These are phyloP conservation scores for Aurinia saxatilis DNA, from an alignment of 345 rosid genomes.

Conservation along the genomic window DNA sequence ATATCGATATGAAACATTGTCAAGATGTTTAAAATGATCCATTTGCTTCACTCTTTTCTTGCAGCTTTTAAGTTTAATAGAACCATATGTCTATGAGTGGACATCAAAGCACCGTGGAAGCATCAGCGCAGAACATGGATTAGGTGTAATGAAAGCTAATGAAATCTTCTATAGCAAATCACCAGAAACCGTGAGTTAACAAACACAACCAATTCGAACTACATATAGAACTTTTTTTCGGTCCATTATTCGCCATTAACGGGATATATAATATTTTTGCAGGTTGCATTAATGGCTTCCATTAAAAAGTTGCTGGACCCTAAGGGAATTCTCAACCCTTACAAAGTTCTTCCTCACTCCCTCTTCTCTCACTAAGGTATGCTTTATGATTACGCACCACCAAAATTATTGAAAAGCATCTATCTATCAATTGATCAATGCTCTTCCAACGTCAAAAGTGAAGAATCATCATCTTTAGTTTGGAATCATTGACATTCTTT, in stretches of 20 bases:
- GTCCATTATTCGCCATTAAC: not conserved
- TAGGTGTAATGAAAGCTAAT: constrained; percentile 93
- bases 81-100: constrained; percentile 93
- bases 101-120: constrained; percentile 85
- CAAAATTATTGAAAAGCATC: constrained; percentile 27
- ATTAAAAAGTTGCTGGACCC: constrained; percentile 78
- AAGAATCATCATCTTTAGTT: constrained; percentile 19
- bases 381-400: constrained; percentile 33
- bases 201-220: not conserved
- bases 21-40: constrained; percentile 1
- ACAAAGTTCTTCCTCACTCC: constrained; percentile 74
- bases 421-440: constrained; percentile 21
- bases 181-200: constrained; percentile 52
- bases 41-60: not conserved
- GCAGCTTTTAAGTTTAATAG: constrained; percentile 74
- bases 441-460: constrained; percentile 27
- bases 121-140: constrained; percentile 95
- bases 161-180: constrained; percentile 79
- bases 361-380: constrained; percentile 20
- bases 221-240: not conserved
- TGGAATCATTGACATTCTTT: constrained; percentile 31
- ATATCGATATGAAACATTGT: not conserved
- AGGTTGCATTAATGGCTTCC: constrained; percentile 76
- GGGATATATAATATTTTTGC: not conserved
- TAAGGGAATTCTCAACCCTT: constrained; percentile 75